phyloP scores from a whole-genome alignment of 2,329 filamentous ascomycete genomes.

The Gremmenia infestans region DNA sequence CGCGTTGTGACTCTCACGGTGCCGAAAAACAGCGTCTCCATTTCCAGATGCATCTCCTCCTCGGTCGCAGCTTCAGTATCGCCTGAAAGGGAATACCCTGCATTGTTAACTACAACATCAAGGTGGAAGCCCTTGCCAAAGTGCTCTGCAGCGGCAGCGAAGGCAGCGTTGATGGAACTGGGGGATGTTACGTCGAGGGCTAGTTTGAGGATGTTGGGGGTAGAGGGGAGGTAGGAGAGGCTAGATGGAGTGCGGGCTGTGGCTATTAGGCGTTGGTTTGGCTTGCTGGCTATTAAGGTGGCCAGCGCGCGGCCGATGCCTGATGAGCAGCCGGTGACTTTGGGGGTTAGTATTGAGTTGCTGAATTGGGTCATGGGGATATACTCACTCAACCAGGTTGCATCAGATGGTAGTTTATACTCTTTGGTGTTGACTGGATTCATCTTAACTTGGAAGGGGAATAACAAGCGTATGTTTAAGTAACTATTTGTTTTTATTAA shows the following conservation, averaged over 20 bases:
- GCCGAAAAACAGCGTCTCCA: slow-evolving; percentile 43
- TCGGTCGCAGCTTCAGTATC: slow-evolving; percentile 44
- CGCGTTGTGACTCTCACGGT: slow-evolving; percentile 35
- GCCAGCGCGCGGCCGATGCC: slow-evolving; percentile 42
- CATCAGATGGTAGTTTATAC: slow-evolving; percentile 34
- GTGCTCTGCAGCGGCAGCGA: slow-evolving; percentile 31
- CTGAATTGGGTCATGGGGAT: neutral
- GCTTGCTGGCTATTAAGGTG: slow-evolving; percentile 34
- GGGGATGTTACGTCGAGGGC: slow-evolving; percentile 43
- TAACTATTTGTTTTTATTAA: neutral
- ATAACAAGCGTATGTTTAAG: neutral
- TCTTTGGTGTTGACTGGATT: slow-evolving; percentile 31
- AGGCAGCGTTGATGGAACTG: slow-evolving; percentile 30
- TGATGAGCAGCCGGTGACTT: slow-evolving; percentile 46
- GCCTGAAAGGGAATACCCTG: slow-evolving; percentile 50
- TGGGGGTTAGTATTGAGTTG: slow-evolving; percentile 10
- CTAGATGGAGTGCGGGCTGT: slow-evolving; percentile 41
- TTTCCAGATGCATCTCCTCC: slow-evolving; percentile 31
- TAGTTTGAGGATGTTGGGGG: slow-evolving; percentile 39
- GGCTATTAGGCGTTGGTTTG: slow-evolving; percentile 39
- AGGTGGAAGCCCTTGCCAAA: slow-evolving; percentile 47
- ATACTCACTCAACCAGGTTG: slow-evolving; percentile 37
- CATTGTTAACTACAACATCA: slow-evolving; percentile 58
- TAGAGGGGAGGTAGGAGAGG: slow-evolving; percentile 38
- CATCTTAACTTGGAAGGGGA: slow-evolving; percentile 18